phyloP scores from a whole-genome alignment of 768 basidiomycete genomes.

The Psilocybe azurescens region DNA sequence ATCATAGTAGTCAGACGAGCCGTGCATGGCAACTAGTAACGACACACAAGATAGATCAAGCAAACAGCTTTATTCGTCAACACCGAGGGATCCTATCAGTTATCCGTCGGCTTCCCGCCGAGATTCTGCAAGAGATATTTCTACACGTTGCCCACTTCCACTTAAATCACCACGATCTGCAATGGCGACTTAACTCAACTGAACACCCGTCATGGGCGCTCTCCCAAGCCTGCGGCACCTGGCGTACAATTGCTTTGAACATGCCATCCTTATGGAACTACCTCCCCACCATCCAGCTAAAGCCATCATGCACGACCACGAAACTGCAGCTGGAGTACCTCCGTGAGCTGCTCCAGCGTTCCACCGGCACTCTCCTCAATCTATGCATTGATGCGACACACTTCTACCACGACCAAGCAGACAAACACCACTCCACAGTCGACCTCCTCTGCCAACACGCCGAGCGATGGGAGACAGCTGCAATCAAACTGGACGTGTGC shows the following conservation, averaged over 20 bases:
- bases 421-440: not conserved
- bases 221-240: not conserved
- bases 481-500: not conserved
- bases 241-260: not conserved
- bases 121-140: too few relatives aligned
- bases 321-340: not conserved
- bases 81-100: too few relatives aligned
- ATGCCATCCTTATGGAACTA: not conserved
- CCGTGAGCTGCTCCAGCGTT: not conserved
- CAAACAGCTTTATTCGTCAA: too few relatives aligned
- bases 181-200: too few relatives aligned
- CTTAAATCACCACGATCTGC: too few relatives aligned
- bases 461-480: not conserved
- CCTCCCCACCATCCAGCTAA: not conserved
- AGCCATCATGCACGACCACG: not conserved
- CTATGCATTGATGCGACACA: not conserved
- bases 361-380: not conserved
- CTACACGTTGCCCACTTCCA: too few relatives aligned
- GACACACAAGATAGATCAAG: too few relatives aligned
- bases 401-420: not conserved
- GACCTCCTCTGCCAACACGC: not conserved
- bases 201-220: not conserved
- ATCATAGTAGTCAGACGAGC: too few relatives aligned
- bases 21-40: too few relatives aligned
- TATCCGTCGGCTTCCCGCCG: too few relatives aligned